Evolutionary conservation across 441 rosid genomes (phyloP), one percentile per base, ranked within the genome.

Genomic region (Brassica hybrid): DNA sequence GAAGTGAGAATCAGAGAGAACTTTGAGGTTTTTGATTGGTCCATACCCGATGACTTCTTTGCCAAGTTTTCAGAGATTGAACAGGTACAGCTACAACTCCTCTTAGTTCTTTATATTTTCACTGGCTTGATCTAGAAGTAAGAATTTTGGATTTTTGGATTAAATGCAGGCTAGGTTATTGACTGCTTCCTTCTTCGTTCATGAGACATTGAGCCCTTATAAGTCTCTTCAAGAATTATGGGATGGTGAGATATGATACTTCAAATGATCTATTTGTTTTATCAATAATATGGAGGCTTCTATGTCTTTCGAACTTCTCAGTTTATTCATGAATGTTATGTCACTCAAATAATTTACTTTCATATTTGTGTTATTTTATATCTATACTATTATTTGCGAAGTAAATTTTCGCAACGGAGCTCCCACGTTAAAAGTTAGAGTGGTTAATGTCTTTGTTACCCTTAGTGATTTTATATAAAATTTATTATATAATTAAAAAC

Each of bases 241-340:
- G 96, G 96, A 93, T 69, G 96, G 89, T 17, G 95, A 93, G 82
- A 76, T 89, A 41, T 89, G 78, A 86, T 41, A n/a, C 89, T 76
- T 65, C 57, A 19, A 52, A n/a, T n/a, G 27, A 52, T 68, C 8
- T 7, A 23, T 30, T 34, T 69, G 19, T 59, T 67, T 12, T 30
- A 94, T 1, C 60, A 56, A 17, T 54, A 56, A 75, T 75, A 5
- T 27, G 25, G 61, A 58, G 25, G 5, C 25, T 45, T 43, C 48
- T 74, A 19, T 59, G 4, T 19, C 25, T 48, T 9, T 48, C 60
- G 56, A 68, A 45, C 63, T 45, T 13, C 2, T 2, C 17, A 10
- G 13, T 59, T 60, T 60, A 19, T 17, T 1, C 32, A 27, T 27
- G 25, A 30, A 17, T 58, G 38, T 27, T 27, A 57, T 62, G 65